A percentile compares a stretch with the other conserved stretches of the same genome.
phyloP scores from a whole-genome alignment of 1,284 basidiomycete species.

The Moesziomyces sp. region DNA sequence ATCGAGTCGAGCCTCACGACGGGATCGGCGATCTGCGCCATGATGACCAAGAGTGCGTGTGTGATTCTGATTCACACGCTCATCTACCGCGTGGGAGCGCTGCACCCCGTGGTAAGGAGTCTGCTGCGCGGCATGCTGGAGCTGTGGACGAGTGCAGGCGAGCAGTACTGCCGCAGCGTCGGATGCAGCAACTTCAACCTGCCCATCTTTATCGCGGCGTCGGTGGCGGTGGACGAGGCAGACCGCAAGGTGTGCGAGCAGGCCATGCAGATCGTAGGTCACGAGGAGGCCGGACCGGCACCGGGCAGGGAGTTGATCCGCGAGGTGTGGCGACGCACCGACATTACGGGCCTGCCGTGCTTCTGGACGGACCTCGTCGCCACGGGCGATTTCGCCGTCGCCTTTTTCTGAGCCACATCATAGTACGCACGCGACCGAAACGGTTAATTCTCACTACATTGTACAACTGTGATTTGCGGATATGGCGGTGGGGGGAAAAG shows the following conservation, averaged over 20 bases:
- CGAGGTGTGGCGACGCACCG: constrained; percentile 38
- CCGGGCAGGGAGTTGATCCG: constrained; percentile 23
- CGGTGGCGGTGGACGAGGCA: constrained; percentile 26
- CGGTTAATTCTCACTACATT: background rate
- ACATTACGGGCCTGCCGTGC: constrained; percentile 24
- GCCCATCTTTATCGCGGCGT: constrained; percentile 26
- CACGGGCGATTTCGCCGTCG: constrained; percentile 26
- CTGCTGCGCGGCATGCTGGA: constrained; percentile 24
- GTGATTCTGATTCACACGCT: constrained; percentile 32
- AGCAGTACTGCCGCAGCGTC: constrained; percentile 30
- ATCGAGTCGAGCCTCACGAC: constrained; percentile 18
- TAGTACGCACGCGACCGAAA: too few relatives aligned
- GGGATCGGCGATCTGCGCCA: constrained; percentile 28
- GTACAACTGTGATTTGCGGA: background rate
- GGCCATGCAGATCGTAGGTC: constrained; percentile 41
- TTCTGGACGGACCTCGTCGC: constrained; percentile 40
- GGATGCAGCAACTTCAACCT: constrained; percentile 44
- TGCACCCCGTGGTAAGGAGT: constrained; percentile 19
- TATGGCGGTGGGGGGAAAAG: background rate
- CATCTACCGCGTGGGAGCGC: constrained; percentile 36
- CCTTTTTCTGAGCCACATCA: constrained; percentile 19
- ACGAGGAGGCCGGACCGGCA: constrained; percentile 34
- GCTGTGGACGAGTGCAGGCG: constrained; percentile 31
- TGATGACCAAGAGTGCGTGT: constrained; percentile 32
- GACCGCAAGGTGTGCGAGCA: constrained; percentile 29